Conservation (phyloP, 306 rosid genomes). For the Dalbergia oliveri region DNA sequence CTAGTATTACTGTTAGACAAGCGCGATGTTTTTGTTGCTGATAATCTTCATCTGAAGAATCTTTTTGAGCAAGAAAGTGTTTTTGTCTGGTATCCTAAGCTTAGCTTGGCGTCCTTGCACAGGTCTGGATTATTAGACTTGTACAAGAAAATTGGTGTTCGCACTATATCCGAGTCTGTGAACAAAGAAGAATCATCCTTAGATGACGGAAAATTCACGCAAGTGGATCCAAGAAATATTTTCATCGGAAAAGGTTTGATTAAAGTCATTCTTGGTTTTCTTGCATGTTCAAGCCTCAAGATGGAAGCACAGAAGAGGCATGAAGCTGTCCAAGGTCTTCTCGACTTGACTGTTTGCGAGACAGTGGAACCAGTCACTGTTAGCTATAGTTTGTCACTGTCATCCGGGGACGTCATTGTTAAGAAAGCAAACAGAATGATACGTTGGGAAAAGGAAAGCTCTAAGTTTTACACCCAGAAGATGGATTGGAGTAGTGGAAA, state of each 20-base stretch:
- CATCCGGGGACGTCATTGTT: conserved; percentile 46
- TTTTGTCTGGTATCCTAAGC: conserved; percentile 73
- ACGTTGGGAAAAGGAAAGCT: conserved; percentile 50
- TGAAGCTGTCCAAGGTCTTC: conserved; percentile 53
- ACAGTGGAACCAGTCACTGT: conserved; percentile 53
- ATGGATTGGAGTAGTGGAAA: conserved; percentile 45
- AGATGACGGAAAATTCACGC: conserved; percentile 18
- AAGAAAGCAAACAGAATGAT: conserved; percentile 50
- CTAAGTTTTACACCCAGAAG: conserved; percentile 51
- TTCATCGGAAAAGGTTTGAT: conserved; percentile 55
- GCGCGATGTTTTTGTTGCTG: conserved; percentile 62
- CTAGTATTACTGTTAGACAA: conserved; percentile 50
- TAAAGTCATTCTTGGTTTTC: conserved; percentile 67
- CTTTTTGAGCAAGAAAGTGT: conserved; percentile 52
- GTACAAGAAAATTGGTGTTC: conserved; percentile 61
- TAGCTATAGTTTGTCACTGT: conserved; percentile 51
- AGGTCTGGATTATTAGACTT: conserved; percentile 54
- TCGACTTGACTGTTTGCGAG: conserved; percentile 50
- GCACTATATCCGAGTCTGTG: conserved; percentile 61
- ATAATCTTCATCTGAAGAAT: conserved; percentile 67
- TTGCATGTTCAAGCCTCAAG: conserved; percentile 54
- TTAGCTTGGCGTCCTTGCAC: conserved; percentile 50
- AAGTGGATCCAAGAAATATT: conserved; percentile 32
- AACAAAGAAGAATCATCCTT: conserved; percentile 45
- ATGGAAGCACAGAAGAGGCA: conserved; percentile 60